Conservation (phyloP, 176 grass and related monocot species). For the Carex parvula region DNA sequence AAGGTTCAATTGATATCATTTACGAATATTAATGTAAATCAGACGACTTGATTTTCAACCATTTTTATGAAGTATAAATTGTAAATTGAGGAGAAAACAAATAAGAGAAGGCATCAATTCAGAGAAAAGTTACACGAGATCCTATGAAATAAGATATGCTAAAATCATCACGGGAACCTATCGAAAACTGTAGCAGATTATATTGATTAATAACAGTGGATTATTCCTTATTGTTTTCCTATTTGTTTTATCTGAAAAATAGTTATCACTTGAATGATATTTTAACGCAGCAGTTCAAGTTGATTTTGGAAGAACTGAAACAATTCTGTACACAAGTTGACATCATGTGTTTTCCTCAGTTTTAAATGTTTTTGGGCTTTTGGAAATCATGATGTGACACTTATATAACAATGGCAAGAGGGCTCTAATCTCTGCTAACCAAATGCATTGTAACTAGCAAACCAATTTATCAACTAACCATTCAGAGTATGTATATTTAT, state of each 20-base stretch:
- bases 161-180: not conserved
- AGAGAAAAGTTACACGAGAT: not conserved
- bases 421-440: not conserved
- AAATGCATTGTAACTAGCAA: not conserved
- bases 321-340: not conserved
- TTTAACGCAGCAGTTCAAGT: not conserved
- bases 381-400: slow-evolving; percentile 5
- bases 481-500: not conserved
- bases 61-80: not conserved
- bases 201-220: not conserved
- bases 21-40: too few relatives aligned
- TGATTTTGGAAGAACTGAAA: not conserved
- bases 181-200: not conserved
- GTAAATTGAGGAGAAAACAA: not conserved
- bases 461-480: not conserved
- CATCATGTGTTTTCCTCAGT: not conserved
- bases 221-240: not conserved
- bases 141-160: not conserved
- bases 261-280: not conserved
- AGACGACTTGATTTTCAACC: too few relatives aligned
- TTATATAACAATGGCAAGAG: not conserved
- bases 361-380: not conserved
- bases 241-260: not conserved
- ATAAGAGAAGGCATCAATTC: not conserved
- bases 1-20: too few relatives aligned